Base-by-base conservation (phyloP, 306 rosid genomes). In the Quercus mongolica region DNA sequence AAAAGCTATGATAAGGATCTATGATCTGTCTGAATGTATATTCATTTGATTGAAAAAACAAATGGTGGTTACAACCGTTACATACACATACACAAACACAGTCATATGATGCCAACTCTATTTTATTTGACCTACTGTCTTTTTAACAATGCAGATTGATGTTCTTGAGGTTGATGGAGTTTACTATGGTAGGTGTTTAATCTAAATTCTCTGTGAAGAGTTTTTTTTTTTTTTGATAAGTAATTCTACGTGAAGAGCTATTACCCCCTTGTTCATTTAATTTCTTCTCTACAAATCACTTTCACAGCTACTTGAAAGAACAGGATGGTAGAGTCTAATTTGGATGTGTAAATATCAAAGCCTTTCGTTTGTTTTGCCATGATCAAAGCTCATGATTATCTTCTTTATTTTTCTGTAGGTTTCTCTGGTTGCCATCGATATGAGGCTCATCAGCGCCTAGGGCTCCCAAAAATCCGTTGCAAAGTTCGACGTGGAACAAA, bases 341-440 rank as follows among this genome's bases (percentile, higher is more conserved):
- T 69, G 31, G 65, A n/a, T 18, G 14, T 18, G 14, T 38, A 19
- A 58, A 71, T 44, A 6, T 23, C 14, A 63, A 61, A 52, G 17
- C 30, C 44, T 11, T 61, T 44, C 11, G 17, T 81, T 4, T 6
- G 54, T 14, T 13, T 73, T 81, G 26, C 71, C 65, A 31, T 41
- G 18, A 2, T 69, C 23, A 54, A 68, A 69, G 75, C 77, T 20
- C 28, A 31, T 7, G 5, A 28, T 61, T 19, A 8, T 59, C 33
- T 67, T 73, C 26, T 25, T 73, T 71, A 52, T 71, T 30, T 51
- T 31, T 75, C 56, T 80, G 56, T 41, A 92, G 99, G 99, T 76
- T 95, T 95, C 85, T 95, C 97, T 7, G 98, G 98, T 23, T 95
- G 99, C 81, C 99, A 92, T 80, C 99, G 98, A 46, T 92, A 87